Evolutionary conservation across 2,329 filamentous ascomycete species (phyloP).

Genomic region (Sclerotinia trifoliorum): DNA sequence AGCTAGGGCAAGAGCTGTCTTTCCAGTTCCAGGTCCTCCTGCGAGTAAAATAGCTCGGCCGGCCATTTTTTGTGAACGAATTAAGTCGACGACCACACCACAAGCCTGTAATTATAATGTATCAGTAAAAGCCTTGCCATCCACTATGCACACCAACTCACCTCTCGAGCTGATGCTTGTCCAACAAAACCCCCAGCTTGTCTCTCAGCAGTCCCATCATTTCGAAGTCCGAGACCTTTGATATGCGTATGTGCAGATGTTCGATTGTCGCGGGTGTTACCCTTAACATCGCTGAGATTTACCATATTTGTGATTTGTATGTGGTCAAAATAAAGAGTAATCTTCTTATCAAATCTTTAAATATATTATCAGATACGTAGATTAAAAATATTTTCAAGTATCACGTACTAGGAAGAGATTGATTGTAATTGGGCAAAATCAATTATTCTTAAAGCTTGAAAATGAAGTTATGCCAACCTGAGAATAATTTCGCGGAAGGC

Average conservation of each 20-base stretch:
- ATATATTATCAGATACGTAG: neutral
- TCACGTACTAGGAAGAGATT: neutral
- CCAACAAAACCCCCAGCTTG: conserved; percentile 84
- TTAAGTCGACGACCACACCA: conserved; percentile 92
- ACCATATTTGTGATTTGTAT: conserved; percentile 56
- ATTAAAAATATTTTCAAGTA: neutral
- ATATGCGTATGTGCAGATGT: conserved; percentile 98
- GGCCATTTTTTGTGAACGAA: conserved; percentile 96
- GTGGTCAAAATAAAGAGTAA: conserved; percentile 13
- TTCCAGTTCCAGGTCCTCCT: conserved; percentile 92
- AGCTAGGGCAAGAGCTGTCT: conserved; percentile 92
- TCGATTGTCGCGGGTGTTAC: conserved; percentile 90
- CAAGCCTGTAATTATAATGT: conserved; percentile 77
- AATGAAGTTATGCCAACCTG: conserved; percentile 15
- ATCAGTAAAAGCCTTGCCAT: conserved; percentile 78
- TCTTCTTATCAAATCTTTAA: conserved; percentile 1
- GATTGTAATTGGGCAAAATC: conserved; percentile 8
- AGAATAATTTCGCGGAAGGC: conserved; percentile 24
- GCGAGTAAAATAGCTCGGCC: conserved; percentile 90
- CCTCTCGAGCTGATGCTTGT: conserved; percentile 84
- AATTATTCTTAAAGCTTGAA: conserved; percentile 10
- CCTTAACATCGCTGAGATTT: conserved; percentile 91
- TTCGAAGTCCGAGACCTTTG: conserved; percentile 83
- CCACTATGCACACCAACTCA: conserved; percentile 43
- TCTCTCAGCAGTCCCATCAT: conserved; percentile 81